Conservation (phyloP, 2,329 filamentous ascomycete species). For the Talaromyces sp. region DNA sequence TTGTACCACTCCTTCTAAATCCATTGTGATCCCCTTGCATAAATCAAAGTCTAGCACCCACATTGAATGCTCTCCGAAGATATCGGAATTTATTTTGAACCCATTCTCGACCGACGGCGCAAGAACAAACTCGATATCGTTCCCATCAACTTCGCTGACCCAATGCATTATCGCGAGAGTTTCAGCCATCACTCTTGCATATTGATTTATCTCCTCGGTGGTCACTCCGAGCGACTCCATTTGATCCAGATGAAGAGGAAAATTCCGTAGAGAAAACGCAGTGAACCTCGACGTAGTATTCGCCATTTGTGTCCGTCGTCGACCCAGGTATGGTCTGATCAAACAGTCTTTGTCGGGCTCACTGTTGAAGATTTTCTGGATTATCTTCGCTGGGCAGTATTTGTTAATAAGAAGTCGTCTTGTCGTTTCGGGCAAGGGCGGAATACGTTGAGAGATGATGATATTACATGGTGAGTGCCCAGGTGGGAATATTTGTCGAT, state of each 20-base stretch:
- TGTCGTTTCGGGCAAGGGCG: slow-evolving; percentile 27
- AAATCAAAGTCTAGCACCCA: no score
- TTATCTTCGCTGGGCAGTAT: slow-evolving; percentile 36
- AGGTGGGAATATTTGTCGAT: slow-evolving; percentile 29
- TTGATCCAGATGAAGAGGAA: slow-evolving; percentile 54
- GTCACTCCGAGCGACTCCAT: slow-evolving; percentile 49
- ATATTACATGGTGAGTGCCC: slow-evolving; percentile 37
- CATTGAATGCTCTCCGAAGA: no score
- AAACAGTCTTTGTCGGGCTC: slow-evolving; percentile 51
- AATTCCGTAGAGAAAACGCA: slow-evolving; percentile 51
- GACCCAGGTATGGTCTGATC: slow-evolving; percentile 54
- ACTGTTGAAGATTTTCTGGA: slow-evolving; percentile 30
- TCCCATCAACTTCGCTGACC: slow-evolving; percentile 52
- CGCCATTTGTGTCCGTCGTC: slow-evolving; percentile 23
- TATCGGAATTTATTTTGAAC: no score
- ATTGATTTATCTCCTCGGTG: slow-evolving; percentile 24
- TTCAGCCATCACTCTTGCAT: slow-evolving; percentile 53
- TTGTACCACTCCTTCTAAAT: slow-evolving; percentile 43
- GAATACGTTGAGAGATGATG: slow-evolving; percentile 40
- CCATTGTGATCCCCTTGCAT: slow-evolving; percentile 40
- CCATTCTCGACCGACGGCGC: slow-evolving; percentile 15
- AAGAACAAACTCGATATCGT: slow-evolving; percentile 61
- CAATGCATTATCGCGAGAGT: slow-evolving; percentile 57
- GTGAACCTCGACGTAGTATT: slow-evolving; percentile 21
- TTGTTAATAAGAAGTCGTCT: slow-evolving; percentile 34